A percentile compares a stretch with the other conserved stretches of the same genome.
Conservation (phyloP, 2,329 filamentous ascomycete genomes). For the Aspergillus proliferans region DNA sequence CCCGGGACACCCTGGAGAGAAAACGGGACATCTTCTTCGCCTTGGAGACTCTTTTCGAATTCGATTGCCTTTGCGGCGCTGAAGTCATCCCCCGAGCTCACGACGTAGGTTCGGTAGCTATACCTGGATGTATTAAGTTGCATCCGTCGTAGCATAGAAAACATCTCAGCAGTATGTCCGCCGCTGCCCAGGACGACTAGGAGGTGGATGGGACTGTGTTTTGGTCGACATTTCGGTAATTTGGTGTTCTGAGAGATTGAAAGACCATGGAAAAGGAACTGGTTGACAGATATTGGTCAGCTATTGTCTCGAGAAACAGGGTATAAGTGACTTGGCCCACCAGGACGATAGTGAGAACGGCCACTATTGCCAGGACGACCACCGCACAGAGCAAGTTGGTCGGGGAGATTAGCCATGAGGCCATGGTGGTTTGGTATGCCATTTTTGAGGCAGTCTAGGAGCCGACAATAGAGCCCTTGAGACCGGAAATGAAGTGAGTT, state of each 20-base stretch:
- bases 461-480: neutral
- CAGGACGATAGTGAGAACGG: neutral
- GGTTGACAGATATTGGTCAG: slow-evolving; percentile 6
- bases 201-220: slow-evolving; percentile 49
- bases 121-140: slow-evolving; percentile 42
- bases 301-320: neutral
- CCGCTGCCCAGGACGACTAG: slow-evolving; percentile 85
- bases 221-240: slow-evolving; percentile 25
- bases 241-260: slow-evolving; percentile 23
- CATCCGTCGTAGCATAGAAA: slow-evolving; percentile 68
- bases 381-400: neutral
- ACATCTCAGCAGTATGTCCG: slow-evolving; percentile 92
- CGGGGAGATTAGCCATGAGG: neutral
- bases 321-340: neutral
- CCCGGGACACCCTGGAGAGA: too few relatives aligned
- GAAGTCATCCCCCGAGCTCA: slow-evolving; percentile 69
- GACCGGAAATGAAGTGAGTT: too few relatives aligned
- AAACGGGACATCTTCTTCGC: neutral
- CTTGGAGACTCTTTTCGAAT: slow-evolving; percentile 50
- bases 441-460: neutral
- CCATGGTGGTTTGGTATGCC: neutral
- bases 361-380: neutral
- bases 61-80: slow-evolving; percentile 59
- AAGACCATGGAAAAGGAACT: slow-evolving; percentile 22
- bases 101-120: slow-evolving; percentile 70